Base-by-base conservation (phyloP, 257 asterid species). In the Oldenlandia corymbosa region DNA sequence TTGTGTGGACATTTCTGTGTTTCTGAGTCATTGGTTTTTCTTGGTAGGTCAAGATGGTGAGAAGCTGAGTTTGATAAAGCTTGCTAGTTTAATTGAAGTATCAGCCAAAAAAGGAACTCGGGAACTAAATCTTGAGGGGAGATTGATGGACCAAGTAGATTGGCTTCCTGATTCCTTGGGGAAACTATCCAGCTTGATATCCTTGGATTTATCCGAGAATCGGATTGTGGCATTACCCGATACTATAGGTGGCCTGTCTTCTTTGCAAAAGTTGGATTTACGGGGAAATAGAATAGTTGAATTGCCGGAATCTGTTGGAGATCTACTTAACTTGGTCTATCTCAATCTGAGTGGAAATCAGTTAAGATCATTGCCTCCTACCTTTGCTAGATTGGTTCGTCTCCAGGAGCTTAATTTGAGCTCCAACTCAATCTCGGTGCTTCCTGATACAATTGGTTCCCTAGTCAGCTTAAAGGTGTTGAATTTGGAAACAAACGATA, bases 121-220 rank as follows among this genome's bases (percentile, higher is more conserved):
- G 59, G 85, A 88, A 60, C 83, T 91, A 28, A 75, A 49, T 47
- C 90, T 91, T 32, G 75, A 61, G 54, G 85, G 77, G 27, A 88
- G 73, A 66, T 76, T 91, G 75, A 69, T 81, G 9, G 98, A 91
- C 24, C 98, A 88, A 57, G 71, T 88, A 12, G 96, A 88, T 39
- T 91, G 98, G 98, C 85, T 91, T 73, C 98, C 98, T 17, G 98
- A 91, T 84, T 88, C 96, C 7, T 71, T 91, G 48, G 90, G 98
- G 74, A 91, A 91, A 77, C 84, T 91, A 20, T 75, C 91, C 10
- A 74, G 80, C 68, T 78, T 88, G 83, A 74, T 75, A 64, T 71
- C 82, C 1, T 74, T 91, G 80, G 81, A 91, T 80, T 70, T 91
- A 50, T 88, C 98, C 0, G 94, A 86, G 69, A 91, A 91, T 71